Conservation (phyloP, 768 basidiomycete species). For the Crepidotus variabilis region DNA sequence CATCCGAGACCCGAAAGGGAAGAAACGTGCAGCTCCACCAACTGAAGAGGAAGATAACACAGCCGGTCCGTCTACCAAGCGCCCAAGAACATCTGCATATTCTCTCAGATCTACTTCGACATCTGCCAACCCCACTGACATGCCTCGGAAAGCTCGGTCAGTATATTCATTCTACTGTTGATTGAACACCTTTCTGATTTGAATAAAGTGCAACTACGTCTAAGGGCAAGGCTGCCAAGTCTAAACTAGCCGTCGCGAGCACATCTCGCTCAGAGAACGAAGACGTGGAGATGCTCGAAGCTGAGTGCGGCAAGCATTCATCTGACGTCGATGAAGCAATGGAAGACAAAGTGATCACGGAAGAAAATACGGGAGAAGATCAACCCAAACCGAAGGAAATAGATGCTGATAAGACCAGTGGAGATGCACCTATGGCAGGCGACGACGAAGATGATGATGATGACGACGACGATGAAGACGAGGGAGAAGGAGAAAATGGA, state of each 20-base stretch:
- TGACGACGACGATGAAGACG: slow-evolving; percentile 41
- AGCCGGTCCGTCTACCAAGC: slow-evolving; percentile 56
- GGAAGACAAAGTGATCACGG: slow-evolving; percentile 34
- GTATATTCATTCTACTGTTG: slow-evolving; percentile 12
- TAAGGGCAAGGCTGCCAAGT: slow-evolving; percentile 55
- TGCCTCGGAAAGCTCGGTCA: slow-evolving; percentile 76
- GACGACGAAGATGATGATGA: slow-evolving; percentile 25
- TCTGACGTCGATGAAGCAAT: slow-evolving; percentile 42
- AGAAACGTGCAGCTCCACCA: slow-evolving; percentile 79
- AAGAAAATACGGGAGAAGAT: slow-evolving; percentile 16
- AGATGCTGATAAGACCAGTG: slow-evolving; percentile 22
- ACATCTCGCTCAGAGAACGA: slow-evolving; percentile 57
- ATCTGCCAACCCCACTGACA: slow-evolving; percentile 42
- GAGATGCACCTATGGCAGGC: slow-evolving; percentile 3
- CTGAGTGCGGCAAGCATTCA: slow-evolving; percentile 42
- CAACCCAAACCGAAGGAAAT: slow-evolving; percentile 13
- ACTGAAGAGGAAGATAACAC: slow-evolving; percentile 71
- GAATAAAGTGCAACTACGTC: slow-evolving; percentile 40
- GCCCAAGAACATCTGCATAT: slow-evolving; percentile 57
- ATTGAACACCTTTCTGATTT: slow-evolving; percentile 7
- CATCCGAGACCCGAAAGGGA: slow-evolving; percentile 74
- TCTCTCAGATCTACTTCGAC: slow-evolving; percentile 61
- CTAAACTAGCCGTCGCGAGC: slow-evolving; percentile 39
- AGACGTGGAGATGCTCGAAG: slow-evolving; percentile 76
- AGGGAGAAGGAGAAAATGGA: slow-evolving; percentile 47